Percentiles rank a stretch among this genome's conserved stretches.
Conservation (phyloP, 2,329 filamentous ascomycete genomes). For the Trematosphaeria pertusa region DNA sequence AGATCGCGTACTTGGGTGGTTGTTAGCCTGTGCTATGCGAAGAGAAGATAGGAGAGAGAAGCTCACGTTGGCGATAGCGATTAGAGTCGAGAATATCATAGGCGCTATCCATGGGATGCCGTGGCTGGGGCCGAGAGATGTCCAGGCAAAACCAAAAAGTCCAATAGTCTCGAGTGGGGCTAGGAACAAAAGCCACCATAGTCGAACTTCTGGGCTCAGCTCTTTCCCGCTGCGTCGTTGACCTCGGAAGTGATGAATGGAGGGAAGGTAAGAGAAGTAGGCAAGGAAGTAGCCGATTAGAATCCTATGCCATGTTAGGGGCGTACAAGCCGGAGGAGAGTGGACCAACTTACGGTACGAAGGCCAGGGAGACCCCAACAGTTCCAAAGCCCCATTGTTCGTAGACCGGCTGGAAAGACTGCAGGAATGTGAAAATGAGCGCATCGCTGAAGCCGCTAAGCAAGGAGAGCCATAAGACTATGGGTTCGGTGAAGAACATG, state of each 20-base stretch:
- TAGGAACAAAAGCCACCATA: conserved; percentile 70
- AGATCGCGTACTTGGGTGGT: conserved; percentile 64
- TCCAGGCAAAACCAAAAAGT: conserved; percentile 74
- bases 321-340: neutral
- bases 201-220: conserved; percentile 64
- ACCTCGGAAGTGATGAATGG: conserved; percentile 59
- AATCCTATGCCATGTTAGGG: conserved; percentile 48
- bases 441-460: conserved; percentile 76
- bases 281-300: conserved; percentile 70
- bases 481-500: conserved; percentile 77
- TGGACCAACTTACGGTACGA: conserved; percentile 57
- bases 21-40: conserved; percentile 2
- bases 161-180: conserved; percentile 69
- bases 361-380: conserved; percentile 64
- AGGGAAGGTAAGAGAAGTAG: conserved; percentile 65
- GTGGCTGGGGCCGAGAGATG: conserved; percentile 64
- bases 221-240: conserved; percentile 48
- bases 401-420: conserved; percentile 72
- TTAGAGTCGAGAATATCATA: conserved; percentile 68
- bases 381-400: conserved; percentile 69
- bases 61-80: conserved; percentile 72
- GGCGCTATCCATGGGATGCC: conserved; percentile 72
- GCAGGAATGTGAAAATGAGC: conserved; percentile 78
- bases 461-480: conserved; percentile 73
- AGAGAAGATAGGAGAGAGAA: conserved; percentile 32